Evolutionary conservation across 768 basidiomycete species (phyloP), one percentile per base, ranked within the genome.

Genomic region (Lepiota brunneoincarnata): DNA sequence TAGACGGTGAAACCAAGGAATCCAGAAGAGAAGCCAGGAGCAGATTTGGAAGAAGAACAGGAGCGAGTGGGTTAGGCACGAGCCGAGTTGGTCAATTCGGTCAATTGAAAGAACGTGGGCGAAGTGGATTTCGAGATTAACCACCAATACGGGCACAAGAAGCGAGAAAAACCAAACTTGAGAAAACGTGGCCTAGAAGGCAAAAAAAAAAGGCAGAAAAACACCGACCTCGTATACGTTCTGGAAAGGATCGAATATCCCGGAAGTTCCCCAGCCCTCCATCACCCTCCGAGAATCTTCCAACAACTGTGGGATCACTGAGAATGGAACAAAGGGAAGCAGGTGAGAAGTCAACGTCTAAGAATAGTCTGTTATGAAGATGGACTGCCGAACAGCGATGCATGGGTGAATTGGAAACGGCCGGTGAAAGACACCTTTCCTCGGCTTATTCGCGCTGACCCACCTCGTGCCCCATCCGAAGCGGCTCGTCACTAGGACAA

Each of bases 161-260:
- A 34, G 28, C 20, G 41, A 34, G 41, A 36, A 36, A 26, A 20
- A 14, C 26, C 21, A 42, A 17, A 20, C 6, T 31, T 31, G 31
- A 31, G 31, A 31, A 31, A 31, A 31, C 31, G 31, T 31, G 31
- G 31, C 31, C 11, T 31, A 10, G 31, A 31, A 31, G 52, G 39
- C 44, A 23, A 55, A 60, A 24, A 23, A 34, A 54, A 59, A 51
- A n/a, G n/a, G n/a, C n/a, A n/a, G n/a, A 51, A 57, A 35, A 50
- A 36, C 26, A 69, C 78, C 55, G 58, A 86, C 86, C 67, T 86
- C 83, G 67, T 82, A 88, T 61, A 84, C 77, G 54, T 77, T 83
- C 49, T 84, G 77, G 60, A 90, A 91, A 17, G 87, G 88, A 64
- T 89, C 86, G 52, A 89, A 75, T 44, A 69, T 76, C 53, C 88